phyloP scores from a whole-genome alignment of 2,329 filamentous ascomycete genomes.

The Pyrenophora graminea region DNA sequence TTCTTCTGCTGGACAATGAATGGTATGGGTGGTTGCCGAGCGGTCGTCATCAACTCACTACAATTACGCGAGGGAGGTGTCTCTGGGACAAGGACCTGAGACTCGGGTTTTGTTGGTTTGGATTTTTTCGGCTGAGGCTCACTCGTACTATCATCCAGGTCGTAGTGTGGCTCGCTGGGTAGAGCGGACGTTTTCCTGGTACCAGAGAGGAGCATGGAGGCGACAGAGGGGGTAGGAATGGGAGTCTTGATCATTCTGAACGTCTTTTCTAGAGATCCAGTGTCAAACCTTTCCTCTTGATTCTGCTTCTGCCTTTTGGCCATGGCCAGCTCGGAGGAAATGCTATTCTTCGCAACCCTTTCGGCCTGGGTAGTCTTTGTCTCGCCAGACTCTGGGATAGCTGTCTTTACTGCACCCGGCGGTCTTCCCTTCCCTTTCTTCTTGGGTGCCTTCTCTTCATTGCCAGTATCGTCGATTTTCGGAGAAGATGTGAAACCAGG shows the following conservation, averaged over 20 bases:
- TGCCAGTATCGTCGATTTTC: neutral
- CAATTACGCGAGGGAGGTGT: slow-evolving; percentile 21
- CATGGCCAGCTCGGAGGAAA: neutral
- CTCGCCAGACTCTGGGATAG: neutral
- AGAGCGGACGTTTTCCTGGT: slow-evolving; percentile 14
- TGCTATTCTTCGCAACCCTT: neutral
- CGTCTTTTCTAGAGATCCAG: neutral
- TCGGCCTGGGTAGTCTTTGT: neutral
- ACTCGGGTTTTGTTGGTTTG: neutral
- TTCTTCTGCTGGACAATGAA: slow-evolving; percentile 15
- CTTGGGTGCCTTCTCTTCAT: neutral
- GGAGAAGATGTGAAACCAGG: slow-evolving; percentile 12
- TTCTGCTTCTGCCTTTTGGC: slow-evolving; percentile 2
- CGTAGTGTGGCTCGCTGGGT: neutral
- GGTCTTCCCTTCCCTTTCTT: slow-evolving; percentile 7
- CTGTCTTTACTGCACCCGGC: neutral
- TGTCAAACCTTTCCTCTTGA: neutral
- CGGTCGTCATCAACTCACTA: neutral
- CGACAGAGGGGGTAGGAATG: neutral
- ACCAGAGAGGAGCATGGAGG: neutral
- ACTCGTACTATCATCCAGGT: neutral
- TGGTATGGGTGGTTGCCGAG: slow-evolving; percentile 15
- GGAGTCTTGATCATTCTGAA: slow-evolving; percentile 1
- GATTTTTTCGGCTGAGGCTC: neutral
- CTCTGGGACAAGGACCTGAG: slow-evolving; percentile 16